These are phyloP conservation scores for Collybia sp. DNA, from an alignment of 768 basidiomycete species.

Conservation along the genomic window DNA sequence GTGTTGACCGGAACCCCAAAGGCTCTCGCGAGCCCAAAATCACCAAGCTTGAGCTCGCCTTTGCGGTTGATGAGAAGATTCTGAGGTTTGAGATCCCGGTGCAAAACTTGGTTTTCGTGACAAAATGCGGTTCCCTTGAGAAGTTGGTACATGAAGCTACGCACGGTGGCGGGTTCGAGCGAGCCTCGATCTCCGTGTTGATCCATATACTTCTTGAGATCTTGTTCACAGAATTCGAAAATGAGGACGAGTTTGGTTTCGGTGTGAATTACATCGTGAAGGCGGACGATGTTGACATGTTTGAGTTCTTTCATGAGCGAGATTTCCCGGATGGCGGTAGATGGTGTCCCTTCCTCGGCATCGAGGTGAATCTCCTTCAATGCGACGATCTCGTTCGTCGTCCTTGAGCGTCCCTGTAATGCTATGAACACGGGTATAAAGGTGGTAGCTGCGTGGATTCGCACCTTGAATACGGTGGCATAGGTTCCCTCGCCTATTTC, in stretches of 20 bases:
- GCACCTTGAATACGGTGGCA: slow-evolving; percentile 95
- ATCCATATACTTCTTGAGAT: slow-evolving; percentile 99
- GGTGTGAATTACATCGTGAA: slow-evolving; percentile 98
- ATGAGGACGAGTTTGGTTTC: slow-evolving; percentile 97
- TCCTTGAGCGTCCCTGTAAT: slow-evolving; percentile 84
- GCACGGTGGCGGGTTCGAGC: slow-evolving; percentile 83
- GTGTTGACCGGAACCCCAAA: slow-evolving; percentile 99
- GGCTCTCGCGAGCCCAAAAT: slow-evolving; percentile 95
- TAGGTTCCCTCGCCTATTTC: slow-evolving; percentile 87
- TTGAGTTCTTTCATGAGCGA: slow-evolving; percentile 99
- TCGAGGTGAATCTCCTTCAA: slow-evolving; percentile 99
- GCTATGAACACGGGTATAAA: slow-evolving; percentile 1
- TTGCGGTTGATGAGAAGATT: slow-evolving; percentile 97
- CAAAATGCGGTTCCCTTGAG: slow-evolving; percentile 97
- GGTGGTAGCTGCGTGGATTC: neutral
- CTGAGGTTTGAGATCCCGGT: slow-evolving; percentile 97
- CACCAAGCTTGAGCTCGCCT: slow-evolving; percentile 94
- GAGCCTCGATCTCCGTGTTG: slow-evolving; percentile 95
- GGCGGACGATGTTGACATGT: slow-evolving; percentile 96
- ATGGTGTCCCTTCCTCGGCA: slow-evolving; percentile 98
- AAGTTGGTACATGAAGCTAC: slow-evolving; percentile 97
- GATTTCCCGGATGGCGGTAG: slow-evolving; percentile 98
- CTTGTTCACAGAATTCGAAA: slow-evolving; percentile 98
- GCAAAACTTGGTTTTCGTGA: slow-evolving; percentile 96
- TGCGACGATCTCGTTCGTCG: slow-evolving; percentile 98